Base-by-base conservation (phyloP, 129 eudicot species). In the Tagetes erecta region DNA sequence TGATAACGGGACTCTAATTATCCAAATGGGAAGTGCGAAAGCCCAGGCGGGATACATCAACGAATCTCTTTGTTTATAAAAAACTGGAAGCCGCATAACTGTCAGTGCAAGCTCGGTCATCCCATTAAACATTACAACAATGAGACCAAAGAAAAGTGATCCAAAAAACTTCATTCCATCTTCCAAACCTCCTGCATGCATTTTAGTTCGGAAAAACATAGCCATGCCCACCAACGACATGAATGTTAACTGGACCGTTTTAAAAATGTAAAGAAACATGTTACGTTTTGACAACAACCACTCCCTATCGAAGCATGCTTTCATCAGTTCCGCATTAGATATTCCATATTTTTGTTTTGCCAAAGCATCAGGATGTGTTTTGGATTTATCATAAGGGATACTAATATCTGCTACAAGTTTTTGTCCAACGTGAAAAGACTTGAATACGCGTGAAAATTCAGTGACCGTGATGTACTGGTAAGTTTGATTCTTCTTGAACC, bases 21-120 rank as follows among this genome's bases (percentile, higher is more conserved):
- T 1, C 78, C 82, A 79, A 72, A 79, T 79, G 9, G 82, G 82
- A 79, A 79, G 60, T 42, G 82, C 78, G 72, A 79, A 79, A 72
- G 82, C 73, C 82, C 82, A 79, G 0, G 82, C 57, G 5, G 82
- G 82, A 65, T 72, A 79, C 67, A 79, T 39, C 62, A 72, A 72
- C 5, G 73, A 72, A 79, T 79, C 82, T 79, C 82, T 52, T 72
- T 79, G 82, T 53, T 72, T 79, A 64, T 71, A 79, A 0, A 71
- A 79, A 79, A 72, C 78, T 11, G 82, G 82, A 64, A 79, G 82
- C 78, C 82, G 33, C 68, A 79, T 71, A 41, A 72, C 82, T 34
- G 78, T 79, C 14, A 79, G 40, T 51, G 78, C 68, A 64, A 79
- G 73, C 73, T 79, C 82, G 1, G 82, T 57, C 78, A 72, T 79